Conservation (phyloP, 2,329 filamentous ascomycete genomes). For the Alternaria atra region DNA sequence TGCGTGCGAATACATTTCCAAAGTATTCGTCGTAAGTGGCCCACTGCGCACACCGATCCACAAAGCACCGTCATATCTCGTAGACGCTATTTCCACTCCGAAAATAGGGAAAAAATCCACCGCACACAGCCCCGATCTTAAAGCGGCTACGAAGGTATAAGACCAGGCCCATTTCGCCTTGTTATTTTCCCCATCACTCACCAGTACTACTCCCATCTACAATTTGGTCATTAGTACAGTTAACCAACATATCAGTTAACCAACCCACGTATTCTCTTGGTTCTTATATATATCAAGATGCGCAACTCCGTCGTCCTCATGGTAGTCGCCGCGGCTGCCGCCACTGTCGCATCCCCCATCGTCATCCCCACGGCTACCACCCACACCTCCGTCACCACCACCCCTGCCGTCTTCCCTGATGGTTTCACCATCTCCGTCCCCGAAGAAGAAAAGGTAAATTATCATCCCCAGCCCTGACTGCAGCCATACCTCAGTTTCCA, state of each 20-base stretch:
- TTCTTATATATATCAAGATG: not conserved
- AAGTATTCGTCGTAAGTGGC: not conserved
- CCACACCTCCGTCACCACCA: not conserved
- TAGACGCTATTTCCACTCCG: not conserved
- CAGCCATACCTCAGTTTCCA: no score
- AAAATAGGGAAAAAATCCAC: not conserved
- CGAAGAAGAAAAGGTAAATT: not conserved
- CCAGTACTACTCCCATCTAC: not conserved
- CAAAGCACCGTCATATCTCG: not conserved
- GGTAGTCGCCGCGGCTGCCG: not conserved
- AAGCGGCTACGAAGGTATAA: not conserved
- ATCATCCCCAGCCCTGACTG: not conserved
- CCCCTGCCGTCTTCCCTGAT: not conserved
- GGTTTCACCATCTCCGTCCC: not conserved
- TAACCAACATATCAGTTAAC: not conserved
- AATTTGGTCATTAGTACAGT: not conserved
- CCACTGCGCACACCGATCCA: not conserved
- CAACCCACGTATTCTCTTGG: not conserved
- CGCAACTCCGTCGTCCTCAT: not conserved
- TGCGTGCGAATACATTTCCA: no score
- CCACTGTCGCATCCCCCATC: not conserved
- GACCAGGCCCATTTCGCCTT: not conserved
- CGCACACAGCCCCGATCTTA: not conserved
- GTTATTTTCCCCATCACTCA: not conserved
- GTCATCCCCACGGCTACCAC: not conserved